phyloP scores from a whole-genome alignment of 495 filamentous ascomycete genomes.

The Penicillium odoratum region DNA sequence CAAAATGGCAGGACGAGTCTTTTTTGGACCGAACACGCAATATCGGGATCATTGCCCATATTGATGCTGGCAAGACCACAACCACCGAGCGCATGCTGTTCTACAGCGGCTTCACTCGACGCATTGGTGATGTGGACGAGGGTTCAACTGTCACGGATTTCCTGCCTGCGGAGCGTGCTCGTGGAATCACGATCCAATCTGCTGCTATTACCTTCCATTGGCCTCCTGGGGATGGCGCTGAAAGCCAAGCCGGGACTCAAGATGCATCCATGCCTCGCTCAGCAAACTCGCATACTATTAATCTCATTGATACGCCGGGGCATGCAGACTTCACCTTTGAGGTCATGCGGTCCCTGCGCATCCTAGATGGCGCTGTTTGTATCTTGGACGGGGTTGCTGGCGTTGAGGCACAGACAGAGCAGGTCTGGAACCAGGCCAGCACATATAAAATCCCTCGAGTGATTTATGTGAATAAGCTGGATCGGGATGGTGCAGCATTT shows the following conservation, averaged over 20 bases:
- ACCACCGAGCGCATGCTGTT: conserved; percentile 99
- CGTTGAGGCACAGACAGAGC: conserved; percentile 96
- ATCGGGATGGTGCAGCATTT: conserved; percentile 92
- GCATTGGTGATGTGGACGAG: conserved; percentile 96
- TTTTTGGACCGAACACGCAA: conserved; percentile 73
- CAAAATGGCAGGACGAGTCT: conserved; percentile 29
- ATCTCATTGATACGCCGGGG: conserved; percentile 95
- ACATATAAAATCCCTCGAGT: conserved; percentile 83
- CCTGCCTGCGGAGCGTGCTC: conserved; percentile 86
- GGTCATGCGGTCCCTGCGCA: conserved; percentile 86
- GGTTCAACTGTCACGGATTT: conserved; percentile 98
- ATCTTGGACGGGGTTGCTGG: conserved; percentile 96
- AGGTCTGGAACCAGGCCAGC: conserved; percentile 91
- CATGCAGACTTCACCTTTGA: conserved; percentile 99
- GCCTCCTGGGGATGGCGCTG: conserved; percentile 54
- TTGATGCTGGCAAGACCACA: conserved; percentile 98
- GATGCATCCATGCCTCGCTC: conserved; percentile 32
- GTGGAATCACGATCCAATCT: conserved; percentile 97
- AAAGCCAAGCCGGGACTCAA: conserved; percentile 15
- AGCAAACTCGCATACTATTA: conserved; percentile 67
- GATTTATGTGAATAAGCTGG: conserved; percentile 93
- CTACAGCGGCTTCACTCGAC: conserved; percentile 84
- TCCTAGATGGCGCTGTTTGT: conserved; percentile 93
- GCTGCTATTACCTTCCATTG: conserved; percentile 95
- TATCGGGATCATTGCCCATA: conserved; percentile 98